Percentiles rank a stretch among this genome's conserved stretches.
Evolutionary conservation across 495 filamentous ascomycete genomes (phyloP).

Genomic region (Melanomma pulvis-pyrius): DNA sequence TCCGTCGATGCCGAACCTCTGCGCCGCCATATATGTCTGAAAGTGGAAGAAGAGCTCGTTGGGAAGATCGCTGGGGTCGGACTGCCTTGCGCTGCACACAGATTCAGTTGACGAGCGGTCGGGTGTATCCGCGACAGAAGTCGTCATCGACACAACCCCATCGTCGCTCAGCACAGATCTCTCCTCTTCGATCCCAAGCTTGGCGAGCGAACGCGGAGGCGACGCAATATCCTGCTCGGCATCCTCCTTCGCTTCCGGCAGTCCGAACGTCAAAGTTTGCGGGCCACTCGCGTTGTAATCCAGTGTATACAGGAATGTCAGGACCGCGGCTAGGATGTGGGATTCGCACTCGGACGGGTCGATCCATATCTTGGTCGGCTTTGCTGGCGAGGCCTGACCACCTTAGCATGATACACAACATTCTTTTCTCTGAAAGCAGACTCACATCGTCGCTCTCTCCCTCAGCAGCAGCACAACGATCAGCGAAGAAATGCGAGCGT

Average conservation of each 20-base stretch:
- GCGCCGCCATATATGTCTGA: conserved; percentile 19
- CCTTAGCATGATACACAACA: not conserved
- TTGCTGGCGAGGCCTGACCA: conserved; percentile 13
- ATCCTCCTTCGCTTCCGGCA: conserved; percentile 7
- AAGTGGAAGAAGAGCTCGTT: conserved; percentile 30
- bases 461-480: not conserved
- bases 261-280: conserved; percentile 13
- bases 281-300: conserved; percentile 20
- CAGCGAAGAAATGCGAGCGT: conserved; percentile 9
- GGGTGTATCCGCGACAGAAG: not conserved
- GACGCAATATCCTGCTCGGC: not conserved
- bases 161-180: not conserved
- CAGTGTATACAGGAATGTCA: conserved; percentile 36
- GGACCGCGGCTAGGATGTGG: conserved; percentile 30
- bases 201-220: too few relatives aligned
- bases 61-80: conserved; percentile 11
- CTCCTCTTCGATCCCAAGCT: not conserved
- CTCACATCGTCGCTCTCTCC: not conserved
- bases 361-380: conserved; percentile 31
- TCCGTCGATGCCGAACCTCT: conserved; percentile 20
- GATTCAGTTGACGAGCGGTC: not conserved
- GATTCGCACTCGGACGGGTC: conserved; percentile 29
- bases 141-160: not conserved
- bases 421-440: not conserved
- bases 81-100: not conserved